Evolutionary conservation across 805 yeast genomes (phyloP), one percentile per base, ranked within the genome.

Genomic region (Blastobotrys robertii): DNA sequence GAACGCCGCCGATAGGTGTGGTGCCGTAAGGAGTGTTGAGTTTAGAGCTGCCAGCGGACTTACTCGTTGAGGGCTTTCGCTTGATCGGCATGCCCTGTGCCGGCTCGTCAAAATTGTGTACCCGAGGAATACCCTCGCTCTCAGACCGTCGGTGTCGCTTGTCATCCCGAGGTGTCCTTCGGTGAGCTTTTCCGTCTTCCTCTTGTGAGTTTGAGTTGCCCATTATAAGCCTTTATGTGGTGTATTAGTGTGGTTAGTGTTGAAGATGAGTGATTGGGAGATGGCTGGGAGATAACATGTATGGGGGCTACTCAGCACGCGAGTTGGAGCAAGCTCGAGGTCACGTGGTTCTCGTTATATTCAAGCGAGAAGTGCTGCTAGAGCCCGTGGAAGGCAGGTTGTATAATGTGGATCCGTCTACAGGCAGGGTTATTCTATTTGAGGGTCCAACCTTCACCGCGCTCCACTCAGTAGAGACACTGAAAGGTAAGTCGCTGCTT

Each of bases 151-250:
- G 42, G 15, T 42, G 41, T 11, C 41, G 34, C 13, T 41, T 14
- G 32, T 22, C 16, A 22, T 37, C 33, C 34, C 29, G 10, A 19
- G 34, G 10, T 19, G 13, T 10, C 32, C 40, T 25, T 36, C 33
- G 16, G 13, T 28, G n/a, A 9, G 28, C 34, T 37, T 33, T 32
- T n/a, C 38, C 36, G 12, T 43, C 49, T 29, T 49, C 54, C 34
- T 51, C 53, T 32, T 47, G 51, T 8, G 55, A 50, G 9, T 49
- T 39, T 30, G 53, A 48, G 33, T 51, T 50, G 29, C 53, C 53
- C 54, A 51, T 37, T 3, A 19, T 37, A 14, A 16, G 11, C 37
- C 28, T 34, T 16, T 8, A 31, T 3, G 14, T n/a, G 34, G 14
- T n/a, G 34, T 13, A 19, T 19, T 19, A 19, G 25, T 19, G 25